A percentile compares a stretch with the other conserved stretches of the same genome.
Conservation (phyloP, 108 stramenopile species). For the Cyclostephanos invisitatus region DNA sequence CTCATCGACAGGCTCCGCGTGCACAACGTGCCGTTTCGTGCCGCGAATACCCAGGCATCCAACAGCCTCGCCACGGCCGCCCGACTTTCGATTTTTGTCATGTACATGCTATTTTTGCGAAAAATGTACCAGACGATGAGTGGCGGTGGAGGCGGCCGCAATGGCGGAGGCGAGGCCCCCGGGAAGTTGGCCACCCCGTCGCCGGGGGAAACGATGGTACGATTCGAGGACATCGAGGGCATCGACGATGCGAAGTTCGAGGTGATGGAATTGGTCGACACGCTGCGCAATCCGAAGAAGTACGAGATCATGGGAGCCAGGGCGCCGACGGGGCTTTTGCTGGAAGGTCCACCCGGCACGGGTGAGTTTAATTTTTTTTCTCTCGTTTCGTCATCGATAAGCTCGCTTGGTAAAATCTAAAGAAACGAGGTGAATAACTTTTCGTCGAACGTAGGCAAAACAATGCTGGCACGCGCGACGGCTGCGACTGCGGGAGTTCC, state of each 20-base stretch:
- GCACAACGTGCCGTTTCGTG: conserved; percentile 65
- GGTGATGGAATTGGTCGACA: conserved; percentile 89
- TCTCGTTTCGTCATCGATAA: not conserved
- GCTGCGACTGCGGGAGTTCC: conserved; percentile 88
- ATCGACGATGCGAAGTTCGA: conserved; percentile 83
- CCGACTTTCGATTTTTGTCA: conserved; percentile 50
- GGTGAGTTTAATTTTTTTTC: not conserved
- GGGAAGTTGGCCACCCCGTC: conserved; percentile 66
- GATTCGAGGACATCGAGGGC: conserved; percentile 85
- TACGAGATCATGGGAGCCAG: conserved; percentile 86
- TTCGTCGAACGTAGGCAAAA: conserved; percentile 56
- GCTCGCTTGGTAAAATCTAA: no score
- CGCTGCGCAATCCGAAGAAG: conserved; percentile 79
- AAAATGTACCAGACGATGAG: conserved; percentile 67
- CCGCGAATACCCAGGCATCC: conserved; percentile 52
- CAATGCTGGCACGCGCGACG: conserved; percentile 83
- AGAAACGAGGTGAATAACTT: no score
- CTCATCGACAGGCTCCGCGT: conserved; percentile 57
- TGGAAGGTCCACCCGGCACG: conserved; percentile 74
- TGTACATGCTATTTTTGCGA: conserved; percentile 68
- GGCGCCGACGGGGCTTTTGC: conserved; percentile 78
- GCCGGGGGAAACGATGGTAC: conserved; percentile 56
- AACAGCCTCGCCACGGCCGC: conserved; percentile 40
- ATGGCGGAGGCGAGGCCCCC: conserved; percentile 43
- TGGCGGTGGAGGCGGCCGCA: conserved; percentile 44